Evolutionary conservation across 225 moss, liverwort and hornwort genomes (phyloP).

Genomic region (Physcomitrellopsis africana): DNA sequence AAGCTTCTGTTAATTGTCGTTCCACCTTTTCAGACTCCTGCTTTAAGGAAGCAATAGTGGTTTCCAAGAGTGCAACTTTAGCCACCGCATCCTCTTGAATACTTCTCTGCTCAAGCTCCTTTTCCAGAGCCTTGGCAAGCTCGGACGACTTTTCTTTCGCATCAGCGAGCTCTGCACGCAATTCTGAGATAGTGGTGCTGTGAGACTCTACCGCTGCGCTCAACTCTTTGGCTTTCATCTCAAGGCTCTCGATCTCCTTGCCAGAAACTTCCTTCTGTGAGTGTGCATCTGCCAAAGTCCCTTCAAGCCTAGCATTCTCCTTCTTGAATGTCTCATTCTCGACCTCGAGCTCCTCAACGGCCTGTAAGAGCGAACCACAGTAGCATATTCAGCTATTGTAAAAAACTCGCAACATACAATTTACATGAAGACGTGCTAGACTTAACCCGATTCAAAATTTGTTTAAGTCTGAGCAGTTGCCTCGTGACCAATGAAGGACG

Average conservation of each 20-base stretch:
- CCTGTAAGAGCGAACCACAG: conserved; percentile 30
- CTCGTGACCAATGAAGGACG: background rate
- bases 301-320: conserved; percentile 43
- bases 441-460: background rate
- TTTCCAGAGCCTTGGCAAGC: conserved; percentile 36
- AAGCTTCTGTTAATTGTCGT: conserved; percentile 22
- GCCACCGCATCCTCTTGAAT: conserved; percentile 20
- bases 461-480: conserved; percentile 9
- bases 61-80: conserved; percentile 34
- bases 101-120: conserved; percentile 32
- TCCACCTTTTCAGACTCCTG: conserved; percentile 37
- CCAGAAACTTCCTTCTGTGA: conserved; percentile 32
- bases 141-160: conserved; percentile 36
- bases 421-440: background rate
- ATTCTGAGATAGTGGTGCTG: conserved; percentile 24
- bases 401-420: background rate
- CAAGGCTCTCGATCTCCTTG: conserved; percentile 36
- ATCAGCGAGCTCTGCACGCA: conserved; percentile 38
- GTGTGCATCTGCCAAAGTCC: conserved; percentile 21
- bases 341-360: conserved; percentile 32
- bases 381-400: background rate
- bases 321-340: conserved; percentile 41
- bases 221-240: conserved; percentile 33
- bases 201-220: conserved; percentile 24
- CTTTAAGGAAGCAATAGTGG: conserved; percentile 29